A percentile compares a stretch with the other conserved stretches of the same genome.
phyloP scores from a whole-genome alignment of 345 rosid species.

The Salix dunnii region DNA sequence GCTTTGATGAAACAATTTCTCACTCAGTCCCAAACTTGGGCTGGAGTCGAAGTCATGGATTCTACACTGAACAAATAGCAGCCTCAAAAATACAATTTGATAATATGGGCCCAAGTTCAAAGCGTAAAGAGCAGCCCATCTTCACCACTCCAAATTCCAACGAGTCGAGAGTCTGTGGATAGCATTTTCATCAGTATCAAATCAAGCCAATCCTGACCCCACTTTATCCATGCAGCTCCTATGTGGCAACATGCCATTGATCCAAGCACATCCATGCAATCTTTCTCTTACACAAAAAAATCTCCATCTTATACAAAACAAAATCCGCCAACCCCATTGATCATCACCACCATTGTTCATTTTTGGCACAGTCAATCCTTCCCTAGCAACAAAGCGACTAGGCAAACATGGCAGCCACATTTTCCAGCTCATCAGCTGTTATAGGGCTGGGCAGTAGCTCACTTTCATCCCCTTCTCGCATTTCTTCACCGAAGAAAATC shows the following conservation, averaged over 20 bases:
- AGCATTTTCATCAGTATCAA: background rate
- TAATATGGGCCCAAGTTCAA: background rate
- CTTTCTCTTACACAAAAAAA: slow-evolving; percentile 50
- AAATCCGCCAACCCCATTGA: background rate
- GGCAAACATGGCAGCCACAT: slow-evolving; percentile 57
- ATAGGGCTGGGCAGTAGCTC: slow-evolving; percentile 61
- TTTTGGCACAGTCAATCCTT: background rate
- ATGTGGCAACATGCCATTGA: slow-evolving; percentile 65
- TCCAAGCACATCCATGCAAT: slow-evolving; percentile 38
- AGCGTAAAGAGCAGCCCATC: background rate
- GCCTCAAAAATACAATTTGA: background rate
- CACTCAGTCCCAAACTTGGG: background rate
- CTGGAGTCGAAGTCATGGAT: background rate
- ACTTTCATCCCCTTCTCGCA: slow-evolving; percentile 28
- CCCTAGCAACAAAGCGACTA: background rate
- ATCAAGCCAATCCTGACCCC: slow-evolving; percentile 15
- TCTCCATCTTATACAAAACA: slow-evolving; percentile 17
- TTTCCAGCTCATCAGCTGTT: slow-evolving; percentile 52
- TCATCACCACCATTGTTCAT: background rate
- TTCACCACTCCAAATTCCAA: background rate
- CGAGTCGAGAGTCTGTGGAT: background rate
- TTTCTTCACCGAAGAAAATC: slow-evolving; percentile 19
- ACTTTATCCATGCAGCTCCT: slow-evolving; percentile 48
- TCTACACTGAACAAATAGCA: background rate
- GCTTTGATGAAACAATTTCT: no score